Base-by-base conservation (phyloP, 192 early-diverging fungal species). In the Phlyctochytrium arcticum region DNA sequence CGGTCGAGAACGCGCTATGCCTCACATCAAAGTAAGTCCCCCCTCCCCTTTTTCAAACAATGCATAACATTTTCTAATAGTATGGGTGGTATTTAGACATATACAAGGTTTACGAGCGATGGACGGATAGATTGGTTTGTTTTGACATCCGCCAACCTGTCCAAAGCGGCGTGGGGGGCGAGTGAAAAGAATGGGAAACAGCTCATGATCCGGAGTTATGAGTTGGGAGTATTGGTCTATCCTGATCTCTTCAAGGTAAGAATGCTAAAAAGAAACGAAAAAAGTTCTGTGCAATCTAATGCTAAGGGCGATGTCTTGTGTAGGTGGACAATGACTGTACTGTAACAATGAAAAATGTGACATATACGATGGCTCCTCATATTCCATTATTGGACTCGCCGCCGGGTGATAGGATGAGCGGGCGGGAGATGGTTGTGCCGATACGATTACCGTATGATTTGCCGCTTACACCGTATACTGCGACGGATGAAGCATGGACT, bases 111-210 rank as follows among this genome's bases (percentile, higher is more conserved):
- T 12, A 59, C 7, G 12, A n/a, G 37, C 9, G 47, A 49, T 9
- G 73, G 66, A 24, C 57, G 65, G 27, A 47, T 77, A 17, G 67
- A 59, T 19, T 73, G 75, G 73, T 62, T 80, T 35, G 31, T 78
- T n/a, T 50, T 80, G n/a, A 61, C 63, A 3, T 76, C 69, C 17
- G 37, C 71, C 60, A 89, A 89, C 51, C 72, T 89, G 24, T 80
- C 77, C 7, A 80, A 83, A 61, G 86, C 87, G n/a, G 87, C 87
- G 2, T 89, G 86, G 86, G 87, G 87, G 3, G 59, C 63, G 19
- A 55, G 86, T 21, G 70, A 86, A 48, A 73, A 74, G 54, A 78
- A 84, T 19, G 72, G 68, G 23, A 69, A 57, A 4, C 75, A 82
- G 47, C 62, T 88, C n/a, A 67, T 72, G 31, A 80, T 89, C 21